Evolutionary conservation across 371 early-diverging fungal genomes (phyloP), one percentile per base, ranked within the genome.

Genomic region (Haplosporangium sp.): DNA sequence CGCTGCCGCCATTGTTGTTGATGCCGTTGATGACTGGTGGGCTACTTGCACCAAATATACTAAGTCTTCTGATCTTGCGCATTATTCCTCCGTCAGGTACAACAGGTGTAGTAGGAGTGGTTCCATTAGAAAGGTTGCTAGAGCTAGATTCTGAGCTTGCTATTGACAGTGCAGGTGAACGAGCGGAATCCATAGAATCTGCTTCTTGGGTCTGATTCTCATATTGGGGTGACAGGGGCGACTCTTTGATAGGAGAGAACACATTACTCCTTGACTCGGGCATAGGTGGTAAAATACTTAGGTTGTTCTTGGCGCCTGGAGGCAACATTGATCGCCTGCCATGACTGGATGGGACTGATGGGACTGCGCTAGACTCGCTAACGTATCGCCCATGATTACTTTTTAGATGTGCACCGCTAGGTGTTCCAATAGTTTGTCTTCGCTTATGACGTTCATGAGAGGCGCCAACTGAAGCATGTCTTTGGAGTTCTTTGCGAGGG

Each of bases 361-460:
- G 61, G 10, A 45, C 19, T 5, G 78, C 72, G 34, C 58, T 69
- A 4, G 73, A 67, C 19, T 78, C 79, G 40, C 74, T 73, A 0
- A 66, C 79, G 45, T 73, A 78, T 8, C 79, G 79, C 17, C 70
- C 74, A 57, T 78, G 79, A 17, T 71, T 42, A 10, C 66, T 44
- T 7, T 34, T 63, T 15, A 35, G 44, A 20, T 64, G 64, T 2
- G 53, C 15, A 13, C n/a, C 38, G 3, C 67, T 61, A 38, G 71
- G 34, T 17, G 59, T 17, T 4, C 79, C 71, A 37, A 78, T 70
- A 7, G 79, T 78, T 57, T 78, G 79, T 61, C 79, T 37, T 13
- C 79, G 70, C 37, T 67, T 69, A 27, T 72, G 72, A 5, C 77
- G 68, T 4, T 77, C 77, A 3, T 44, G 67, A 2, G 61, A 50